Evolutionary conservation across 345 rosid genomes (phyloP), one percentile per base, ranked within the genome.

Genomic region (Acer yangbiense): DNA sequence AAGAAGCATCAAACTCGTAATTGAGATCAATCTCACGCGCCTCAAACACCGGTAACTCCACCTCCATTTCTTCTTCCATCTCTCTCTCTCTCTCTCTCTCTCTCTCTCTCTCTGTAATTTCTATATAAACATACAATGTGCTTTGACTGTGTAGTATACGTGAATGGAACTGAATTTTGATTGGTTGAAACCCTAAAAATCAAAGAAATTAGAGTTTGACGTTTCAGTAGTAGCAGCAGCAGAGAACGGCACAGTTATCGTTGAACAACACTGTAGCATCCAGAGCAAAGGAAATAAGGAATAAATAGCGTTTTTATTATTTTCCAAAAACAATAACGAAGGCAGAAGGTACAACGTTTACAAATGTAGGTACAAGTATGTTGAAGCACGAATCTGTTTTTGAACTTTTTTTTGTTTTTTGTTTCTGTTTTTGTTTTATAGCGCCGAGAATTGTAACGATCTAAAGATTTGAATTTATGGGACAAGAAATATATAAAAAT

Each of bases 1-100:
- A 81, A 71, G 94, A 79, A 32, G 99, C 99, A 46, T 94, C 98
- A 64, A 90, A 97, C 92, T 97, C 99, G 85, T 94, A 97, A 35
- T 86, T 92, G 54, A 84, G 82, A 87, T 97, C 99, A 55, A 93
- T 77, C 81, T 92, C 97, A 29, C 81, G 91, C 63, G 89, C 98
- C 82, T 88, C 94, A 13, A 88, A 97, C 69, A 92, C 88, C 71
- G 88, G 76, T 50, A 74, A 46, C 75, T 83, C 86, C 55, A 80
- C 74, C 80, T 87, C 92, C 87, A 87, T 83, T 69, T 73, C 85
- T 75, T 82, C 86, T 82, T 84, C 89, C 82, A 83, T 46, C 78
- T 66, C 75, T 74, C 74, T 80, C 64, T 25, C 78, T 66, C 75
- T 74, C 74, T 80, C n/a, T n/a, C n/a, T n/a, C n/a, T n/a, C n/a